A percentile compares a stretch with the other conserved stretches of the same genome.
Conservation (phyloP, 2,329 filamentous ascomycete species). For the Nemania sp. region DNA sequence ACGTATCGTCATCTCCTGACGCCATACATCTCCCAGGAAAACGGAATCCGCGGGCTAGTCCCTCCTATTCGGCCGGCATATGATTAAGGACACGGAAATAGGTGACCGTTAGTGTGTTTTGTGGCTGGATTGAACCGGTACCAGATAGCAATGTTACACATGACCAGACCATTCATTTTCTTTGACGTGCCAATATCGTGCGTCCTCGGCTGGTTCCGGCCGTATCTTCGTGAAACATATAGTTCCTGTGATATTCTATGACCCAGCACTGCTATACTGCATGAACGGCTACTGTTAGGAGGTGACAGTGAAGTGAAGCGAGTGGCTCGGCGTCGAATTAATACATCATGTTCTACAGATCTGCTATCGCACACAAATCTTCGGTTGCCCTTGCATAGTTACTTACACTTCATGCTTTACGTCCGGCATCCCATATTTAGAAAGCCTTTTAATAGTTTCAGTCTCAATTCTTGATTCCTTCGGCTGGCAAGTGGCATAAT, state of each 20-base stretch:
- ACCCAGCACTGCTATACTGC: not conserved
- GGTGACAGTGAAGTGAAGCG: not conserved
- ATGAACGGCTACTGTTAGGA: not conserved
- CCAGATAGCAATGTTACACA: not conserved
- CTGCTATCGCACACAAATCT: not conserved
- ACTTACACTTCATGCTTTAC: not conserved
- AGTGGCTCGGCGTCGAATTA: not conserved
- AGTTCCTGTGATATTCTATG: not conserved
- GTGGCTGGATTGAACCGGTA: not conserved
- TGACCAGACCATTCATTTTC: not conserved
- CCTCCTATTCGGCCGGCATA: not conserved
- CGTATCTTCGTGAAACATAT: not conserved
- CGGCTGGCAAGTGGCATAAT: not conserved
- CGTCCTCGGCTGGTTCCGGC: not conserved
- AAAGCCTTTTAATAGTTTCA: not conserved
- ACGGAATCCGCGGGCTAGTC: not conserved
- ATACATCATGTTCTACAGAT: not conserved
- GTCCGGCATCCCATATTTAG: not conserved
- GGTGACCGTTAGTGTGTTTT: not conserved
- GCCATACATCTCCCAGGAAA: too few relatives aligned
- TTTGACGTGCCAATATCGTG: not conserved
- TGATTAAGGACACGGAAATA: not conserved
- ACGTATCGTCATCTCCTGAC: not conserved
- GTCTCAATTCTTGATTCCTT: too few relatives aligned
- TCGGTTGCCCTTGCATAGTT: too few relatives aligned